Conservation (phyloP, 805 yeast genomes). For the Cyberlindnera mycetangii region DNA sequence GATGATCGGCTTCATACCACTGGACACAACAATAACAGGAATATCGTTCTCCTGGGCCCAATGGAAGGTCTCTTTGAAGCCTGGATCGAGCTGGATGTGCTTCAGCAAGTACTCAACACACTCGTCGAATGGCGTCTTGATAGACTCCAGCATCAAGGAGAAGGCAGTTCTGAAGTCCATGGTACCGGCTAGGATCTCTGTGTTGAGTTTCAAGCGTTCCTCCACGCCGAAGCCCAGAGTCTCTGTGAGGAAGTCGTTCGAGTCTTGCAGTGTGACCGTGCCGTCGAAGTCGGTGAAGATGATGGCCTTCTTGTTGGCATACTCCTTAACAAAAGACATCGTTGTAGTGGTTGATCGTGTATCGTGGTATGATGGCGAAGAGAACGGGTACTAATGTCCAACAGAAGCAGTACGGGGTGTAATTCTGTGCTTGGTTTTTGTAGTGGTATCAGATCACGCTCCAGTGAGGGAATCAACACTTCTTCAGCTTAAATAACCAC, state of each 20-base stretch:
- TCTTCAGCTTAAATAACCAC: too few species aligned
- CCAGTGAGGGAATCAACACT: too few species aligned
- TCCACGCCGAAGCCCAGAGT: slow-evolving; percentile 79
- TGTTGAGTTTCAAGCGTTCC: slow-evolving; percentile 64
- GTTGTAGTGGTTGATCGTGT: background rate
- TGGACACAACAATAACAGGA: slow-evolving; percentile 84
- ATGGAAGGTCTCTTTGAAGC: slow-evolving; percentile 75
- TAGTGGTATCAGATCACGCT: too few species aligned
- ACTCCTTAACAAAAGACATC: slow-evolving; percentile 27
- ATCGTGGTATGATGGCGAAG: background rate
- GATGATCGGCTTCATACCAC: slow-evolving; percentile 94
- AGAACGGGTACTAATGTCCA: too few species aligned
- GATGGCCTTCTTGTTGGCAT: slow-evolving; percentile 53
- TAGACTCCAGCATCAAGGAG: slow-evolving; percentile 76
- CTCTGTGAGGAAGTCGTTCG: slow-evolving; percentile 90
- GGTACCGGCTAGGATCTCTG: slow-evolving; percentile 66
- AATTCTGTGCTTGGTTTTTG: too few species aligned
- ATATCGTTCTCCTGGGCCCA: slow-evolving; percentile 72
- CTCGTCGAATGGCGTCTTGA: slow-evolving; percentile 71
- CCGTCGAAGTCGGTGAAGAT: slow-evolving; percentile 98
- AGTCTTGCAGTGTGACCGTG: slow-evolving; percentile 92
- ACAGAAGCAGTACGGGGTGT: too few species aligned
- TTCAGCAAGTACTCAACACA: slow-evolving; percentile 69
- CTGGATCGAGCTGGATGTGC: slow-evolving; percentile 80
- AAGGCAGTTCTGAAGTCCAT: slow-evolving; percentile 80